phyloP scores from a whole-genome alignment of 495 filamentous ascomycete genomes.

The Recurvomyces mirabilis region DNA sequence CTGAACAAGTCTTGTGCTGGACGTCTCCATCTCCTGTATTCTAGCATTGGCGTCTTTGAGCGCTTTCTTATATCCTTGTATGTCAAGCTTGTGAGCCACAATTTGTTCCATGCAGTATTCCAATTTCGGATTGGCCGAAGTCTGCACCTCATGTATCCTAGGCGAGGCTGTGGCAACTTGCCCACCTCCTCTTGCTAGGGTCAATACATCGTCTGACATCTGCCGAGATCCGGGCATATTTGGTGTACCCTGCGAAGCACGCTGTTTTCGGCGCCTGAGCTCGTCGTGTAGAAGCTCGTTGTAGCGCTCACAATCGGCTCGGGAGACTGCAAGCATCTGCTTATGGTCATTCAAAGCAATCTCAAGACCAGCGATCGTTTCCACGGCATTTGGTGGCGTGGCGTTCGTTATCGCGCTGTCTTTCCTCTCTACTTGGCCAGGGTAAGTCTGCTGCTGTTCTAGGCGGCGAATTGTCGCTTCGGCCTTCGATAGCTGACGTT shows the following conservation, averaged over 20 bases:
- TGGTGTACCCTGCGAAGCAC: no score
- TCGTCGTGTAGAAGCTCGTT: slow-evolving; percentile 11
- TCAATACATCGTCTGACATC: no score
- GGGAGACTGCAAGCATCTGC: slow-evolving; percentile 3
- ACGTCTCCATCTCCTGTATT: slow-evolving; percentile 6
- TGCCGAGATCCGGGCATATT: no score
- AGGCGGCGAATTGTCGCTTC: neutral
- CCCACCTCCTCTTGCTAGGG: no score
- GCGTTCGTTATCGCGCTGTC: neutral
- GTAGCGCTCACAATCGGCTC: slow-evolving; percentile 11
- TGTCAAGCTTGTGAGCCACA: slow-evolving; percentile 21
- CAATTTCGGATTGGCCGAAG: no score
- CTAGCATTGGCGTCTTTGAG: slow-evolving; percentile 14
- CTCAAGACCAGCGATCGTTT: no score
- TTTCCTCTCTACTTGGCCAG: no score
- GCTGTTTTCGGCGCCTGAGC: slow-evolving; percentile 8
- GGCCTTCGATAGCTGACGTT: neutral
- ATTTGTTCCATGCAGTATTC: slow-evolving; percentile 18
- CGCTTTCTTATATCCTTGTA: slow-evolving; percentile 20
- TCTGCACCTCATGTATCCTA: no score
- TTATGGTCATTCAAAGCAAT: neutral
- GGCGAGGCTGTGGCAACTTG: no score
- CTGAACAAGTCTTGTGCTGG: neutral
- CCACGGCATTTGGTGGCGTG: slow-evolving; percentile 1
- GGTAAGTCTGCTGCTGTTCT: neutral